phyloP scores from a whole-genome alignment of 257 asterid genomes.

The Handroanthus guayacan region DNA sequence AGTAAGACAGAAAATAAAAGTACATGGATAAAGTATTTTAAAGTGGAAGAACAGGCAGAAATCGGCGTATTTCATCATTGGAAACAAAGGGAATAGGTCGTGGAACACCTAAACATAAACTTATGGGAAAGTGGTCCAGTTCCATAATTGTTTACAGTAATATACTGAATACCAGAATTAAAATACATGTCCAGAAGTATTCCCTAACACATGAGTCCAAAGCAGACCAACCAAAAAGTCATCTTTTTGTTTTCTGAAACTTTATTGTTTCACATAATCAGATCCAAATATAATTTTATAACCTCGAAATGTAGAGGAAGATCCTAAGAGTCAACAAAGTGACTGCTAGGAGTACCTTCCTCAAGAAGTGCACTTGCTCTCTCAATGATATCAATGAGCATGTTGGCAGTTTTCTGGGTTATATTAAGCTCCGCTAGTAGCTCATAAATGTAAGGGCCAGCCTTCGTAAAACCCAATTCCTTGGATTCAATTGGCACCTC shows the following conservation, averaged over 20 bases:
- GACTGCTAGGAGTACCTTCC: constrained; percentile 69
- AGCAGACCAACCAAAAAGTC: constrained; percentile 14
- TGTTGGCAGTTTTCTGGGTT: constrained; percentile 68
- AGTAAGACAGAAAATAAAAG: background rate
- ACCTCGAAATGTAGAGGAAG: constrained; percentile 33
- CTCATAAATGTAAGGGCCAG: constrained; percentile 94
- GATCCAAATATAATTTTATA: constrained; percentile 4
- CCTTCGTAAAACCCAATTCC: constrained; percentile 89
- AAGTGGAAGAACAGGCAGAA: background rate
- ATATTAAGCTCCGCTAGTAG: constrained; percentile 83
- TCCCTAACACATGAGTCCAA: background rate
- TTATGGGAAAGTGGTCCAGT: background rate
- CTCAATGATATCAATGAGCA: constrained; percentile 81
- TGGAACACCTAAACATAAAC: background rate
- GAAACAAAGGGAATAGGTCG: background rate
- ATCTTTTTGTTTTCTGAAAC: background rate
- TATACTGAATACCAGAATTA: constrained; percentile 19
- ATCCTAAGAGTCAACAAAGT: constrained; percentile 34
- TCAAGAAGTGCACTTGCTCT: constrained; percentile 82
- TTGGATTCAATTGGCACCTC: constrained; percentile 86
- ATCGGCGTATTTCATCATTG: constrained; percentile 14
- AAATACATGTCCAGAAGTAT: background rate
- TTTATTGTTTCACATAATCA: constrained; percentile 9
- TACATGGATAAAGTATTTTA: constrained; percentile 16
- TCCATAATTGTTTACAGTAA: constrained; percentile 1